Conservation (phyloP, 2,329 filamentous ascomycete species). For the Aspergillus quadricinctus region DNA sequence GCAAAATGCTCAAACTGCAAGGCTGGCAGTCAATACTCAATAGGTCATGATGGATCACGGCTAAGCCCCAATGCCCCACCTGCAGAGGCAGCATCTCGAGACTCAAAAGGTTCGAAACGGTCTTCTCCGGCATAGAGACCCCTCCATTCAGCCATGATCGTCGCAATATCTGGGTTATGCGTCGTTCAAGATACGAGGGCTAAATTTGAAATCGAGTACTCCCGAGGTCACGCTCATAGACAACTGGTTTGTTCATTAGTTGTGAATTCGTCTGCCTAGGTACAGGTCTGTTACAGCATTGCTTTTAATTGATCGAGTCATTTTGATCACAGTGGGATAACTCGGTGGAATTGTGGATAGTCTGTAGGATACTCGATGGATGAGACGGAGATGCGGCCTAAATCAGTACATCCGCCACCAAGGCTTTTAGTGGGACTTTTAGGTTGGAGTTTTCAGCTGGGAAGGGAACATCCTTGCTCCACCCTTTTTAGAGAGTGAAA, state of each 20-base stretch:
- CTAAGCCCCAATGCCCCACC: slow-evolving; percentile 32
- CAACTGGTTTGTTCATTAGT: not conserved
- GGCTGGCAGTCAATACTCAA: not conserved
- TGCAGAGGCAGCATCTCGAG: not conserved
- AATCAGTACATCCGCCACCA: not conserved
- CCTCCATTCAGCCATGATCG: not conserved
- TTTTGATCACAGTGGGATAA: not conserved
- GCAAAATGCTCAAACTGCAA: not conserved
- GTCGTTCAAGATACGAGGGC: not conserved
- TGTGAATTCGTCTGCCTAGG: not conserved
- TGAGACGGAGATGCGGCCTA: not conserved
- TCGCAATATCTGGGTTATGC: not conserved
- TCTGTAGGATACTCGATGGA: not conserved
- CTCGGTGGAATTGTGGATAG: not conserved
- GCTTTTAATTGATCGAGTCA: not conserved
- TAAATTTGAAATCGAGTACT: not conserved
- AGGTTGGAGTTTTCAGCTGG: not conserved
- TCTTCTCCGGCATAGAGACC: not conserved
- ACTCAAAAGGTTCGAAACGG: not conserved
- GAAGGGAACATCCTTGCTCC: not conserved
- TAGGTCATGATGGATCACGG: slow-evolving; percentile 14
- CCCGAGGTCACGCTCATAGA: not conserved
- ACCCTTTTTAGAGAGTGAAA: not conserved
- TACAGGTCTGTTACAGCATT: not conserved
- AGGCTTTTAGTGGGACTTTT: not conserved